A percentile compares a stretch with the other conserved stretches of the same genome.
Evolutionary conservation across 139 green algal genomes (phyloP).

Genomic region (Micromonas commoda): DNA sequence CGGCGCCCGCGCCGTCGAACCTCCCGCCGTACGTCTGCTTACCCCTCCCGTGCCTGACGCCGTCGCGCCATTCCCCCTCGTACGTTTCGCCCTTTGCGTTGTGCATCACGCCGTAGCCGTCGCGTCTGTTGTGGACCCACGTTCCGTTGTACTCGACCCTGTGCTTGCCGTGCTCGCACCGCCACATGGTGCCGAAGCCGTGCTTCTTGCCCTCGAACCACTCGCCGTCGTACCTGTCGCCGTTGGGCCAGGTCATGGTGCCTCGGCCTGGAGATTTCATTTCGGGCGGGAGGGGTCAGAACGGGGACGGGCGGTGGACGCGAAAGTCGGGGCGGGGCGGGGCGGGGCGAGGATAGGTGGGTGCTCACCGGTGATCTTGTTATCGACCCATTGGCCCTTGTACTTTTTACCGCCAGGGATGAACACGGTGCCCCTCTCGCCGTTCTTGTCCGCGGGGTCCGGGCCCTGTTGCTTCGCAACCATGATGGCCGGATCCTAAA

Average conservation of each 20-base stretch:
- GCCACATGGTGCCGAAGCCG: constrained; percentile 57
- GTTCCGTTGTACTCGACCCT: constrained; percentile 55
- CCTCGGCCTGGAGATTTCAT: too few species aligned
- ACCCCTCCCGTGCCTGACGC: constrained; percentile 32
- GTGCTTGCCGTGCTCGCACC: constrained; percentile 52
- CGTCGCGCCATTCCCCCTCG: constrained; percentile 55
- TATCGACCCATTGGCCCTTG: constrained; percentile 55
- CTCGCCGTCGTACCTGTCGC: constrained; percentile 68
- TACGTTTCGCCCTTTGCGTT: constrained; percentile 60
- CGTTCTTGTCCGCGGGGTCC: constrained; percentile 49
- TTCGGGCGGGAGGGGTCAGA: too few species aligned
- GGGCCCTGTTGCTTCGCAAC: too few species aligned
- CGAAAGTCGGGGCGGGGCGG: too few species aligned
- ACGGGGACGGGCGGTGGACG: too few species aligned
- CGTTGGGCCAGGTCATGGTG: constrained; percentile 57
- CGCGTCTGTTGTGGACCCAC: constrained; percentile 50
- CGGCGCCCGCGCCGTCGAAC: constrained; percentile 52
- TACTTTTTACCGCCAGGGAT: constrained; percentile 48
- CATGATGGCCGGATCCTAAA: too few species aligned
- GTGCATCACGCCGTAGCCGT: constrained; percentile 58
- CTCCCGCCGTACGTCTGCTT: constrained; percentile 53
- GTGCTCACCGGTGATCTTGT: constrained; percentile 60
- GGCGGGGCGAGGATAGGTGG: too few species aligned
- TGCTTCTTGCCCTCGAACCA: constrained; percentile 50
- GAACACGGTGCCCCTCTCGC: constrained; percentile 51